These are phyloP conservation scores for Microthyrium microscopicum DNA, from an alignment of 2,329 filamentous ascomycete species.

Conservation along the genomic window DNA sequence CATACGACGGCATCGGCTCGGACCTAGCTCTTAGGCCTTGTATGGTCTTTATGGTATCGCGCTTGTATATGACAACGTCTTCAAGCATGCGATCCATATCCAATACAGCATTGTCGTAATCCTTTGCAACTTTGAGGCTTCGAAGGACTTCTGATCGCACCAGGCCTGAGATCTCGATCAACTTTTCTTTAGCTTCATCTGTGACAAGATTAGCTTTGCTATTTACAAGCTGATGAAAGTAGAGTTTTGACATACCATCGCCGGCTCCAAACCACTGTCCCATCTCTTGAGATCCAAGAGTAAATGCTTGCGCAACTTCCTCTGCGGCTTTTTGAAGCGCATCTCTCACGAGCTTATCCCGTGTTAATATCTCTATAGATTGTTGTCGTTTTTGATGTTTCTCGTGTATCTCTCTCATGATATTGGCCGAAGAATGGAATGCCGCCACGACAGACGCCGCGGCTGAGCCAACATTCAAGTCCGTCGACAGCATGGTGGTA, in stretches of 20 bases:
- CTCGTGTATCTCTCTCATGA: conserved; percentile 20
- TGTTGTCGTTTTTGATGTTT: conserved; percentile 16
- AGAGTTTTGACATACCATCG: conserved; percentile 18
- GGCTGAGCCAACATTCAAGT: conserved; percentile 14
- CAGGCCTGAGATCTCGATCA: conserved; percentile 22
- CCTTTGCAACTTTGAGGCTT: conserved; percentile 21
- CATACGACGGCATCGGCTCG: no score
- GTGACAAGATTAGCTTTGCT: conserved; percentile 4
- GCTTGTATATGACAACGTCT: conserved; percentile 19
- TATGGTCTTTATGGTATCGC: conserved; percentile 18
- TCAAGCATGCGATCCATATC: conserved; percentile 21
- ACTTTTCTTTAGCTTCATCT: conserved; percentile 17
- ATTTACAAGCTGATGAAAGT: background rate
- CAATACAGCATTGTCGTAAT: conserved; percentile 18
- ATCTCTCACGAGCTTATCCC: conserved; percentile 22
- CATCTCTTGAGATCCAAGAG: conserved; percentile 18
- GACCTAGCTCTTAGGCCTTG: conserved; percentile 20
- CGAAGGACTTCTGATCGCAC: conserved; percentile 25
- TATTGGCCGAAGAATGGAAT: conserved; percentile 25
- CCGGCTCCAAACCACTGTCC: conserved; percentile 21
- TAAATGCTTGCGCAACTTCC: conserved; percentile 18
- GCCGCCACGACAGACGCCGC: conserved; percentile 26
- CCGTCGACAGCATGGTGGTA: background rate
- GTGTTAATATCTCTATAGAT: no score
- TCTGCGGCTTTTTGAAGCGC: conserved; percentile 21